Base-by-base conservation (phyloP, 2,329 filamentous ascomycete genomes). In the Venturia effusa region DNA sequence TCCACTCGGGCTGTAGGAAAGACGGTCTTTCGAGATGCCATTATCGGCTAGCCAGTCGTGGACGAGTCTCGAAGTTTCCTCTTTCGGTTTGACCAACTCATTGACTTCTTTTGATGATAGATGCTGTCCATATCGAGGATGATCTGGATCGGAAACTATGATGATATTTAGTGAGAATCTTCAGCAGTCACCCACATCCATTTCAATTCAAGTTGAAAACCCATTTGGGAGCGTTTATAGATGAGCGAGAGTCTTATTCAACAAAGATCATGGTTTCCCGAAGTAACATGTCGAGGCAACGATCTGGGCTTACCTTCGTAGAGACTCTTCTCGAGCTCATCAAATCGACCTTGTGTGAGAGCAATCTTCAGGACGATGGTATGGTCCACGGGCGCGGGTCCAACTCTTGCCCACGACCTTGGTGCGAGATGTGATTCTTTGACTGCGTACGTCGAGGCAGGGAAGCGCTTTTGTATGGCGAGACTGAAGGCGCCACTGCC, bases 81-180 rank as follows among this genome's bases (percentile, higher is more conserved):
- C 75, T 1, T 77, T 72, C 2, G 84, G 84, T 66, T 77, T 77
- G 59, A 85, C 74, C 24, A 86, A 75, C 61, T 81, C 75, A 51
- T 81, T 75, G 34, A 86, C 80, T 68, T 88, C 79, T 39, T 85
- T 79, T n/a, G 81, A 80, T 64, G 81, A 83, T 73, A 89, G 74
- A 69, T 88, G 83, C 68, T 80, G 76, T 41, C 86, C 86, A 70
- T 89, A 89, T 22, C 74, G 77, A 1, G 77, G 73, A 68, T 86
- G 79, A 32, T 77, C 78, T 0, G 86, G 86, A 0, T 83, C 84
- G 0, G 86, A 87, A 37, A 88, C 78, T 51, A 66, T 59, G 43
- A 19, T 24, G 30, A 5, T 11, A 27, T 24, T 64, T 40, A 64
- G 54, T 15, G 24, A 61, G 13, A 17, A 24, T 40, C 32, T 30